These are phyloP conservation scores for Pseudocohnilembus persalinus DNA, from an alignment of 169 alveolate species.

Conservation along the genomic window DNA sequence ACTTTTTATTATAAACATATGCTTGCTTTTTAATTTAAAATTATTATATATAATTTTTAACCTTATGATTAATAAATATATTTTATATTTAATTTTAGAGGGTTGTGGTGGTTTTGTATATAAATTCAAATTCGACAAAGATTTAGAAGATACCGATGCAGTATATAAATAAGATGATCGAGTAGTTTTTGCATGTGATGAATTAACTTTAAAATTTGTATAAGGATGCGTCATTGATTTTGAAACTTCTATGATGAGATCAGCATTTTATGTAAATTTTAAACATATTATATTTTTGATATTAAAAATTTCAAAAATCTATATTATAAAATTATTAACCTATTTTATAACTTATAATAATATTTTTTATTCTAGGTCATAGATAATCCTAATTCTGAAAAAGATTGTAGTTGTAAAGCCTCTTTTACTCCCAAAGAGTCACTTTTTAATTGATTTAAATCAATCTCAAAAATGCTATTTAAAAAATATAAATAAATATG, in stretches of 20 bases:
- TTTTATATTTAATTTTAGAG: too few relatives aligned
- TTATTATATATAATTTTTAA: too few relatives aligned
- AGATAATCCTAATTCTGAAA: slow-evolving; percentile 47
- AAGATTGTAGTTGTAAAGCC: slow-evolving; percentile 40
- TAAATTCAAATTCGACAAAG: slow-evolving; percentile 36
- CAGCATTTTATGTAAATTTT: slow-evolving; percentile 37
- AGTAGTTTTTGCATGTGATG: slow-evolving; percentile 32
- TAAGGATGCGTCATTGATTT: slow-evolving; percentile 37
- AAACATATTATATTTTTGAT: not conserved
- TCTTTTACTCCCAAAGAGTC: slow-evolving; percentile 44
- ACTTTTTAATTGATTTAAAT: not conserved
- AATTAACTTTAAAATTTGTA: slow-evolving; percentile 34
- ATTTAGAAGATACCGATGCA: slow-evolving; percentile 31
- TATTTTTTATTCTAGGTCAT: slow-evolving; percentile 9
- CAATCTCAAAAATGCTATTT: too few relatives aligned
- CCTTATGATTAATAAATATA: not conserved
- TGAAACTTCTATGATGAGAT: slow-evolving; percentile 44
- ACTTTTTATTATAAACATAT: too few relatives aligned
- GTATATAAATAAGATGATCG: slow-evolving; percentile 24
- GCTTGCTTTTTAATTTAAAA: not conserved
- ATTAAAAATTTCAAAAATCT: not conserved
- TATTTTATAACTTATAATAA: not conserved
- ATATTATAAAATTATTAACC: not conserved
- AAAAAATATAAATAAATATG: too few relatives aligned
- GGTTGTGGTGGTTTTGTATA: slow-evolving; percentile 53